These are phyloP conservation scores for Spergularia bocconei DNA, from an alignment of 148 eudicot species.

Conservation along the genomic window DNA sequence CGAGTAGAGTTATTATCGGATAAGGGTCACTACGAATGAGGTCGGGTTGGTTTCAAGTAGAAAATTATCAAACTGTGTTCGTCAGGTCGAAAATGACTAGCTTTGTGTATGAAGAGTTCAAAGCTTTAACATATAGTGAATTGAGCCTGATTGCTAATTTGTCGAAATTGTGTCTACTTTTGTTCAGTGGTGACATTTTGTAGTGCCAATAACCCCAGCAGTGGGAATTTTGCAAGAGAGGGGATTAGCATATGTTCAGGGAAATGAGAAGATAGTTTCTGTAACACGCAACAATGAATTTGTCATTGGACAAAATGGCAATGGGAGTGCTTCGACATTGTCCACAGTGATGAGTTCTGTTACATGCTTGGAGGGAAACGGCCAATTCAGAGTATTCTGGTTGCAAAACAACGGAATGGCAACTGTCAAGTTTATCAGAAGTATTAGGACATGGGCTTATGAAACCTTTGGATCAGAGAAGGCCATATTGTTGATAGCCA, in stretches of 20 bases:
- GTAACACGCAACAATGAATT: conserved; percentile 37
- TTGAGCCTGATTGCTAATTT: background rate
- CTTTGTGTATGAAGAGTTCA: background rate
- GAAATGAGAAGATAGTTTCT: conserved; percentile 29
- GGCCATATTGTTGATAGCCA: conserved; percentile 92
- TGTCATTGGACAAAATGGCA: conserved; percentile 47
- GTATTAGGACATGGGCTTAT: conserved; percentile 90
- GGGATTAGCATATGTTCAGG: conserved; percentile 3
- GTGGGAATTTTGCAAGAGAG: conserved; percentile 16
- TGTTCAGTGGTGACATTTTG: conserved; percentile 17
- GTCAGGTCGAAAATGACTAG: too few species aligned
- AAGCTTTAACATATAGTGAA: background rate
- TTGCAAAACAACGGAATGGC: conserved; percentile 99
- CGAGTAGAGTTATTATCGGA: too few species aligned
- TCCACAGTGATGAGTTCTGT: conserved; percentile 78
- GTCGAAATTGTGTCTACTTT: background rate
- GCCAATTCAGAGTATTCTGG: conserved; percentile 87
- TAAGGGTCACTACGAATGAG: too few species aligned
- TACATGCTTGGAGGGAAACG: conserved; percentile 73
- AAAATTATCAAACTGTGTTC: too few species aligned
- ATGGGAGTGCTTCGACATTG: conserved; percentile 40
- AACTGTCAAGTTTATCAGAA: conserved; percentile 94
- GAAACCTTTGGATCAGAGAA: conserved; percentile 97
- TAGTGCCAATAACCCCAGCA: conserved; percentile 14
- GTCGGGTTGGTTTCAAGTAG: too few species aligned